Evolutionary conservation across 768 basidiomycete species (phyloP), one percentile per base, ranked within the genome.

Genomic region (Pleurotus tuoliensis): DNA sequence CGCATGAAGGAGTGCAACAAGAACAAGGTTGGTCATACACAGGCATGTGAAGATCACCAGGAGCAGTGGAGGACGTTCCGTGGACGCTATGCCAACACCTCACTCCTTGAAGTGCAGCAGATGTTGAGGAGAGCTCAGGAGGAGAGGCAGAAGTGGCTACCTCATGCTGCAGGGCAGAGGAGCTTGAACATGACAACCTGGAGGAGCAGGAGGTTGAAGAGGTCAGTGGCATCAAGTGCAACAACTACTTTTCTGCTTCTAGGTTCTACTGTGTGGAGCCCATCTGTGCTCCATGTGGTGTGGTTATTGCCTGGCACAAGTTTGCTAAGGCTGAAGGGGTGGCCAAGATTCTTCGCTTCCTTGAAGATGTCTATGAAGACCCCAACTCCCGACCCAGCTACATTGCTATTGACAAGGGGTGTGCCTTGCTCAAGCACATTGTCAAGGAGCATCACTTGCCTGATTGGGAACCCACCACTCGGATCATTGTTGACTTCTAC

Each of bases 291-390:
- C 56, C 47, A n/a, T 68, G 66, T 64, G 64, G 66, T 15, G 62
- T 63, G 40, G 63, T 66, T 0, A 64, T 65, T 60, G 66, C 69
- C 15, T 67, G 67, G 69, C 56, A 62, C 11, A 66, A 64, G 39
- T 69, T 68, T 69, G 61, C 50, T 3, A 64, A 61, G 56, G 55
- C 67, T 20, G 70, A 71, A 58, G 69, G 61, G 37, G 59, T 59
- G 16, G 59, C 62, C 44, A 63, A 63, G 16, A 63, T 65, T 30
- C 41, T 65, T 18, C 40, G 51, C 1, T 63, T 62, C 50, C 38
- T 70, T 16, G 50, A 64, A 13, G 47, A 24, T 18, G 53, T 67
- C 7, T 68, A 61, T 63, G 64, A 62, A 34, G 52, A 57, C 8
- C 24, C 50, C 52, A 53, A 62, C 30, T 50, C 40, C 24, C 37